These are phyloP conservation scores for Trichoderma koningii DNA, from an alignment of 2,329 filamentous ascomycete species.

Conservation along the genomic window DNA sequence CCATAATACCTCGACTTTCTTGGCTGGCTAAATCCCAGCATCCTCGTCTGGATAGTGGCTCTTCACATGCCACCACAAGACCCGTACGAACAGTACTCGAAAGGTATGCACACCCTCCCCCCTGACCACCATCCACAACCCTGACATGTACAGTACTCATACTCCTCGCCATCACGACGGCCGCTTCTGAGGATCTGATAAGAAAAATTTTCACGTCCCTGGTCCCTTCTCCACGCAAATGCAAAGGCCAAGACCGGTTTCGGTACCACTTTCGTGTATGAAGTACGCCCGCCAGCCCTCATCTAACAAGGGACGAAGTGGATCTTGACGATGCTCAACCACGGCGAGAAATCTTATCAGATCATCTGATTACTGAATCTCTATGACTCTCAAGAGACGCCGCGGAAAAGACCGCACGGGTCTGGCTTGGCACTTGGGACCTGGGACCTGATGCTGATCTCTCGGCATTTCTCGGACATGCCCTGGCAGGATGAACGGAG, in stretches of 20 bases:
- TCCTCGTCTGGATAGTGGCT: conserved; percentile 9
- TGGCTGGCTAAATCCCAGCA: neutral
- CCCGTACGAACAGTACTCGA: no score
- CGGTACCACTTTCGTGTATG: neutral
- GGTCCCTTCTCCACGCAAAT: neutral
- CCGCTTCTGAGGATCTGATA: conserved; percentile 10
- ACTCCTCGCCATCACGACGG: neutral
- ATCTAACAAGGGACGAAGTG: neutral
- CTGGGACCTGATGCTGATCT: neutral
- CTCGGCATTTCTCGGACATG: conserved; percentile 20
- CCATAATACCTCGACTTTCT: neutral
- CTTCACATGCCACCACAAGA: conserved; percentile 2
- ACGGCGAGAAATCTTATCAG: conserved; percentile 44
- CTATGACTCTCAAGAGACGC: neutral
- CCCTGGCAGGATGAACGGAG: neutral
- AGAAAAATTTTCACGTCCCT: conserved; percentile 12
- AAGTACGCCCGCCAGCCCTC: neutral
- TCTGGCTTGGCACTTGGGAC: neutral
- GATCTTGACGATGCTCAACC: neutral
- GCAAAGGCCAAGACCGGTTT: conserved; percentile 8
- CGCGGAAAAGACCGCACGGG: neutral
- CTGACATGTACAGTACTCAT: conserved; percentile 5
- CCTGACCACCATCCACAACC: neutral
- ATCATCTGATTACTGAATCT: conserved; percentile 49
- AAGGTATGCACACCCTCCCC: neutral